These are phyloP conservation scores for Sclerospora graminicola DNA, from an alignment of 352 stramenopile genomes.

Conservation along the genomic window DNA sequence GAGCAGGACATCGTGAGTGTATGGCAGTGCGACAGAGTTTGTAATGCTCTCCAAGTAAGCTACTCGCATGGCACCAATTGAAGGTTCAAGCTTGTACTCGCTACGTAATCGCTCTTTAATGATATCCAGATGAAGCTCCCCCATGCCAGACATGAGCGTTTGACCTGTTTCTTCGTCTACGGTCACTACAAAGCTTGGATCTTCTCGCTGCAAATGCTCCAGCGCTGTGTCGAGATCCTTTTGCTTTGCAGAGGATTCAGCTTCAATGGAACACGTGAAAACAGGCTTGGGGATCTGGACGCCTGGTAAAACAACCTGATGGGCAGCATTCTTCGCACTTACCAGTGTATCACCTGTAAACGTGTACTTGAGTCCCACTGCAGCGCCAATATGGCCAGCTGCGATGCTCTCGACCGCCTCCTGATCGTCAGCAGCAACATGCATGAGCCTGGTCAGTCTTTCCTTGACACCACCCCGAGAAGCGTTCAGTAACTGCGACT, in stretches of 20 bases:
- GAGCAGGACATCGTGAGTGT: slow-evolving; percentile 56
- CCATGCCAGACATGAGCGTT: slow-evolving; percentile 95
- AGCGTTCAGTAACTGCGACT: slow-evolving; percentile 72
- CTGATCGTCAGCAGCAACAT: slow-evolving; percentile 84
- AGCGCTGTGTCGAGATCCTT: slow-evolving; percentile 83
- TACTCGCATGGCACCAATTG: slow-evolving; percentile 83
- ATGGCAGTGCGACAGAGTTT: slow-evolving; percentile 20
- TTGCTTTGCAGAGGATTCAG: slow-evolving; percentile 78
- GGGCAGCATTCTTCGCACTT: slow-evolving; percentile 40
- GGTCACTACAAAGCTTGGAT: slow-evolving; percentile 94
- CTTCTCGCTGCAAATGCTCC: slow-evolving; percentile 73
- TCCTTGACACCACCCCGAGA: slow-evolving; percentile 46
- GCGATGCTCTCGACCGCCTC: slow-evolving; percentile 77
- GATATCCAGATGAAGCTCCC: slow-evolving; percentile 93
- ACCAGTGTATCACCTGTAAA: slow-evolving; percentile 93
- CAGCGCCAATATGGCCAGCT: slow-evolving; percentile 87
- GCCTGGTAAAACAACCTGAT: slow-evolving; percentile 38
- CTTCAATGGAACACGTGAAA: slow-evolving; percentile 88
- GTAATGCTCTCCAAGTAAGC: slow-evolving; percentile 86
- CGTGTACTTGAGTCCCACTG: slow-evolving; percentile 88
- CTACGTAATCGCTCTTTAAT: slow-evolving; percentile 82
- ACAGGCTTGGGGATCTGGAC: slow-evolving; percentile 75
- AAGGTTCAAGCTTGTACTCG: slow-evolving; percentile 84
- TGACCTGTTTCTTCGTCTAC: slow-evolving; percentile 95
- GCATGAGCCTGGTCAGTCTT: slow-evolving; percentile 69